Evolutionary conservation across 805 yeast species (phyloP), one percentile per base, ranked within the genome.

Genomic region (Schizosaccharomyces octosporus): DNA sequence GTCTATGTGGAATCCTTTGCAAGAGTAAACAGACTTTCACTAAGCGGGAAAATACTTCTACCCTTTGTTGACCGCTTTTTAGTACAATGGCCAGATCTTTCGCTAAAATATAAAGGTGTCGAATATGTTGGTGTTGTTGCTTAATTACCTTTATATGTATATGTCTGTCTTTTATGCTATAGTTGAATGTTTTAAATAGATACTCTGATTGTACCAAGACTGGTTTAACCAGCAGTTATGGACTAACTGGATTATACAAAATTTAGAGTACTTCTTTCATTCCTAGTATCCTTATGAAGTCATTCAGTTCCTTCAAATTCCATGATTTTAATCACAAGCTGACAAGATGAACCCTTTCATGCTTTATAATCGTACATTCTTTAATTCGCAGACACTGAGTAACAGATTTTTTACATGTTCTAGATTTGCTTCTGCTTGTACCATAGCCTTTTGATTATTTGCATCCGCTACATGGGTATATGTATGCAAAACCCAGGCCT

Each of bases 1-100:
- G 70, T 93, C 1, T 93, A 90, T 68, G 74, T 90, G 31, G 97
- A 90, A 71, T 83, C 93, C 59, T 74, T 90, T 54, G 97, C 97
- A 0, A 74, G 97, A 54, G 95, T 88, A 9, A 74, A 76, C 61
- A 72, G 74, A 2, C 75, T 93, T 61, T 87, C 96, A 67, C 72
- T 88, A 41, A 81, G 89, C 19, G 98, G 97, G 0, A 68, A 72
- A 59, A 68, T 90, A 15, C 74, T 84, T 64, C 87, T 87, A 3
- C 60, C 48, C 11, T 41, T 36, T 21, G 73, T 93, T 3, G 85
- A 87, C 69, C 74, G 89, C 27, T 85, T 93, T 63, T 67, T 93
- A 0, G 97, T 93, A 7, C 98, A 93, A 70, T 93, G 98, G 98
- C 79, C 79, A 32, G 74, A 75, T 32, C 73, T 93, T 62, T 75